Conservation (phyloP, 805 yeast species). For the Wilhelminamyces savonicus region DNA sequence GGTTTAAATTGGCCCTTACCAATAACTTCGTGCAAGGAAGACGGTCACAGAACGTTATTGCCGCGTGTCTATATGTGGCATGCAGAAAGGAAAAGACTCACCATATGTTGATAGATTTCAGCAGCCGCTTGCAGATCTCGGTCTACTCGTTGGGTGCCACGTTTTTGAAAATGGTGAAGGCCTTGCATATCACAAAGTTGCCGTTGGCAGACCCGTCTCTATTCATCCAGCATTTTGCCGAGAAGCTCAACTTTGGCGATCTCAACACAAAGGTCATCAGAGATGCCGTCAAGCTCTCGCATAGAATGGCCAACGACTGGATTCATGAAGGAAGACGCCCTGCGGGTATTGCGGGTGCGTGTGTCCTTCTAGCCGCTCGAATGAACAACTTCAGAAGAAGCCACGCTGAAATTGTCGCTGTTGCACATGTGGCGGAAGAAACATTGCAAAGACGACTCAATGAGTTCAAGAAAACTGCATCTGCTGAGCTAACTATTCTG, state of each 20-base stretch:
- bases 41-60: conserved; percentile 88
- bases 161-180: conserved; percentile 85
- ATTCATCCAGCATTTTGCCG: conserved; percentile 91
- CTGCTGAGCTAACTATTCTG: conserved; percentile 67
- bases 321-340: conserved; percentile 95
- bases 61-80: conserved; percentile 91
- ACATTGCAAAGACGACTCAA: conserved; percentile 86
- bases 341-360: conserved; percentile 98
- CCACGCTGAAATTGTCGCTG: conserved; percentile 89
- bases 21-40: conserved; percentile 96
- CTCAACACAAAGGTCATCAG: conserved; percentile 67
- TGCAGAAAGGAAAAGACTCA: conserved; percentile 88
- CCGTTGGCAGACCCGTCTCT: conserved; percentile 94
- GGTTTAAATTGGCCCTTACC: conserved; percentile 83
- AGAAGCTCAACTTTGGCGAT: conserved; percentile 74
- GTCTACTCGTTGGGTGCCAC: conserved; percentile 96
- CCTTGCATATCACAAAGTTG: conserved; percentile 64
- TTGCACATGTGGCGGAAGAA: conserved; percentile 91
- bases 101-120: conserved; percentile 94
- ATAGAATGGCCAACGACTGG: conserved; percentile 93
- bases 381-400: conserved; percentile 93
- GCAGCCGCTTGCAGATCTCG: conserved; percentile 81
- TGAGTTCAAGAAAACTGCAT: conserved; percentile 75
- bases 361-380: conserved; percentile 85
- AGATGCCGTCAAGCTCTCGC: conserved; percentile 84